Conservation (phyloP, 1,139 yeast species). For the Taiozyma onychis region DNA sequence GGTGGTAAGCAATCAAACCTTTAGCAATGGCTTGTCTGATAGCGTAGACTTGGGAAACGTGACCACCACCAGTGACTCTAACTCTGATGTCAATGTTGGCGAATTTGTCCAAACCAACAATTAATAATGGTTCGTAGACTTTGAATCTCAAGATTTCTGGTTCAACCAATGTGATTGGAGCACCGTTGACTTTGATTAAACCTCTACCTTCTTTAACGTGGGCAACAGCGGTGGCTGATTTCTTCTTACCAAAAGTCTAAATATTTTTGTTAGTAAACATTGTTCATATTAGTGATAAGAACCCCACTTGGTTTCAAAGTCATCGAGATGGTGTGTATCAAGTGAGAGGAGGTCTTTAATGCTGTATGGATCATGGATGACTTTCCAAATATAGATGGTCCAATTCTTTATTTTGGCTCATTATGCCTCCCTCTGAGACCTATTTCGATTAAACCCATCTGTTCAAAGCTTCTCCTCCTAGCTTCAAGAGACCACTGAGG, state of each 20-base stretch:
- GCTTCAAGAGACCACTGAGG: no score
- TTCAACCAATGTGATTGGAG: slow-evolving; percentile 98
- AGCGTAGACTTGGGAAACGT: slow-evolving; percentile 99
- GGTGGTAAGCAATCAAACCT: slow-evolving; percentile 99
- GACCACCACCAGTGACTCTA: slow-evolving; percentile 99
- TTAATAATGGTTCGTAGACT: slow-evolving; percentile 98
- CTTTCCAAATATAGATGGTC: not conserved
- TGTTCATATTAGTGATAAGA: not conserved
- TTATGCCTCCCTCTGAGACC: no score
- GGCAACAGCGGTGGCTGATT: slow-evolving; percentile 99
- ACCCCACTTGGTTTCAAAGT: not conserved
- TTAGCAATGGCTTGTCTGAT: slow-evolving; percentile 99
- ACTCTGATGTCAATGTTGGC: slow-evolving; percentile 98
- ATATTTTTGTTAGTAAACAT: slow-evolving; percentile 17
- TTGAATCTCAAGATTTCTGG: slow-evolving; percentile 99
- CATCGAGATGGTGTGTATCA: not conserved
- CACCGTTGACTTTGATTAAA: slow-evolving; percentile 97
- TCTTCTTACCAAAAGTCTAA: slow-evolving; percentile 99
- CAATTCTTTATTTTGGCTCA: no score
- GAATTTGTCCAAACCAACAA: slow-evolving; percentile 98
- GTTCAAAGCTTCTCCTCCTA: no score
- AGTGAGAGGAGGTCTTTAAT: no score
- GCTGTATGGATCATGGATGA: not conserved
- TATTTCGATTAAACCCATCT: no score
- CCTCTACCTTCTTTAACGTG: slow-evolving; percentile 99